Base-by-base conservation (phyloP, 768 basidiomycete species). In the Pisolithus sp. region DNA sequence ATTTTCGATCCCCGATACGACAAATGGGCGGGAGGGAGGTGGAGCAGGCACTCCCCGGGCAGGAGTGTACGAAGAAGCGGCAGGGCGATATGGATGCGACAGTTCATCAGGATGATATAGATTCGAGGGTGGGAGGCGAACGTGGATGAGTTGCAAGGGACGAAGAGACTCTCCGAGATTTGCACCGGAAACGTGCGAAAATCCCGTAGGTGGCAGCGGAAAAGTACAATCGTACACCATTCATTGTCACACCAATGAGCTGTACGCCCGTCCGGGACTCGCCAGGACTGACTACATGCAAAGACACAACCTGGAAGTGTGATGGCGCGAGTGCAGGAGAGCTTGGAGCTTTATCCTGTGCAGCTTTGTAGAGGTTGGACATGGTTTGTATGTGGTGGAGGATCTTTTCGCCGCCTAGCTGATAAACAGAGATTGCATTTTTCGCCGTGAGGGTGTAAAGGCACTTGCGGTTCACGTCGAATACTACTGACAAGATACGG, bases 201-300 rank as follows among this genome's bases (percentile, higher is more conserved):
- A 84, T 21, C 72, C n/a, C 70, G 47, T 71, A 68, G 0, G 70
- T 60, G 4, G 77, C 71, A 3, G 85, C 77, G 2, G 79, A 78
- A 63, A 96, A 92, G 73, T 90, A 97, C 1, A 95, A 74, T 46
- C 94, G 83, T 3, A 87, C 80, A 12, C 90, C 93, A 48, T 85
- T 93, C 26, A 77, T 73, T 21, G 93, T 92, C 44, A 94, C 70
- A 2, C 86, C 92, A 46, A 96, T 73, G 9, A 98, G 76, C 52
- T 90, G 89, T 12, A 89, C 70, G 13, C 80, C 81, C 23, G 78
- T 70, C 15, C 81, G 83, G 24, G 88, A 85, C 64, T 90, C 88
- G 12, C 74, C 68, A 9, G 75, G 75, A 38, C 80, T 76, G 36
- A 95, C 68, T 23, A 84, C 76, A 63, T 93, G 87, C 42, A 95